Conservation (phyloP, 371 early-diverging fungal genomes). For the Zopfochytrium polystomum region DNA sequence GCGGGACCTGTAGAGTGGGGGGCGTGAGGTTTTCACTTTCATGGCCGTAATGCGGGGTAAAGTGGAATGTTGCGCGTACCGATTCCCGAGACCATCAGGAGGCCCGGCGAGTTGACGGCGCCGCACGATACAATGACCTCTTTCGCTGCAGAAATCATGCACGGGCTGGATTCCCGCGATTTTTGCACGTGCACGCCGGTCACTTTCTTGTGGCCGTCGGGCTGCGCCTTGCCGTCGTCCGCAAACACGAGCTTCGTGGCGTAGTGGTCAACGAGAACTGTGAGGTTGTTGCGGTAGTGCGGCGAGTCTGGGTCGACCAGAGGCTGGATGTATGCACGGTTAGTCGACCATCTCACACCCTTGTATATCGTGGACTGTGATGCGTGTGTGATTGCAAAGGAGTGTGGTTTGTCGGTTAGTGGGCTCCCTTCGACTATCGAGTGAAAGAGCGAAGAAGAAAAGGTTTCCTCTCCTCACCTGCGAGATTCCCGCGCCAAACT, state of each 20-base stretch:
- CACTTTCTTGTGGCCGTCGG: neutral
- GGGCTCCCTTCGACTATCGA: too few species aligned
- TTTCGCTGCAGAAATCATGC: conserved; percentile 17
- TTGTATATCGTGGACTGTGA: neutral
- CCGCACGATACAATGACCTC: conserved; percentile 46
- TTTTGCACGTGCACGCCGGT: too few species aligned
- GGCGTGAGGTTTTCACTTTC: conserved; percentile 26
- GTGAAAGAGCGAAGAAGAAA: too few species aligned
- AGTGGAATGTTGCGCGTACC: conserved; percentile 4
- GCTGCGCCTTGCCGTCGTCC: neutral
- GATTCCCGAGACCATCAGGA: conserved; percentile 25
- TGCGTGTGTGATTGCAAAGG: too few species aligned
- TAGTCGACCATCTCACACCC: conserved; percentile 7
- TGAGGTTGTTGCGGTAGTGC: conserved; percentile 13
- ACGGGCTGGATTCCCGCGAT: too few species aligned
- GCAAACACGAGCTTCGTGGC: conserved; percentile 3
- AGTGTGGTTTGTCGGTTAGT: too few species aligned
- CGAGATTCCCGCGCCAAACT: conserved; percentile 15
- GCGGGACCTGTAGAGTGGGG: conserved; percentile 35
- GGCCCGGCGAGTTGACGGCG: conserved; percentile 40
- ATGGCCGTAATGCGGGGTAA: neutral
- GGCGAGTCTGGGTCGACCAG: conserved; percentile 1
- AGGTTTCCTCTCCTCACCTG: too few species aligned
- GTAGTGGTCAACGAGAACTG: conserved; percentile 7
- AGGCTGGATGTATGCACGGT: conserved; percentile 10